Evolutionary conservation across 345 rosid genomes (phyloP).

Genomic region (Moringa oleifera): DNA sequence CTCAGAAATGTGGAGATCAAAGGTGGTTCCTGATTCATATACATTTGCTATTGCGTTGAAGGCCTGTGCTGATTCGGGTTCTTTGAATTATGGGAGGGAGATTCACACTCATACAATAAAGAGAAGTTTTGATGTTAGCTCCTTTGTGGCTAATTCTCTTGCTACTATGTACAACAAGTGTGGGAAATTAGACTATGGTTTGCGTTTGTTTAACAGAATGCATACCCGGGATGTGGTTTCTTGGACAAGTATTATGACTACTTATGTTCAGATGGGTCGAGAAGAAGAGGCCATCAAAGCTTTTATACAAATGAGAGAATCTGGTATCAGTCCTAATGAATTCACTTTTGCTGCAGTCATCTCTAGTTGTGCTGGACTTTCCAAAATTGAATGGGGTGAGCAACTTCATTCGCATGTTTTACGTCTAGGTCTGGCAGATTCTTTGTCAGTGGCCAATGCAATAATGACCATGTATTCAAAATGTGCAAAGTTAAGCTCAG

Average conservation of each 20-base stretch:
- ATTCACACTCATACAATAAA: conserved; percentile 60
- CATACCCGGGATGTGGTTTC: conserved; percentile 60
- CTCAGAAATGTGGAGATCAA: conserved; percentile 54
- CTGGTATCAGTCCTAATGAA: conserved; percentile 56
- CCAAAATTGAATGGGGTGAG: conserved; percentile 65
- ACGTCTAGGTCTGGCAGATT: conserved; percentile 39
- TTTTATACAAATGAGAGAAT: conserved; percentile 50
- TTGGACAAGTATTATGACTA: conserved; percentile 64
- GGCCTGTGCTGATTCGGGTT: conserved; percentile 69
- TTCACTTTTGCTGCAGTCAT: conserved; percentile 65
- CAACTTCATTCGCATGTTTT: conserved; percentile 72
- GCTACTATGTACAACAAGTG: conserved; percentile 72
- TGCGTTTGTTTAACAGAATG: conserved; percentile 57
- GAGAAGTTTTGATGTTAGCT: conserved; percentile 42
- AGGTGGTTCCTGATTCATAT: conserved; percentile 43
- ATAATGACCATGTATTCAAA: conserved; percentile 68
- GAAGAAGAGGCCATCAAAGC: conserved; percentile 53
- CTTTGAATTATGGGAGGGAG: conserved; percentile 59
- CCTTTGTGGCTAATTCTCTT: conserved; percentile 71
- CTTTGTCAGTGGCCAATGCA: conserved; percentile 63
- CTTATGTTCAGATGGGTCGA: conserved; percentile 51
- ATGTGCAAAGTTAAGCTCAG: conserved; percentile 50
- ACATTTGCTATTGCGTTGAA: conserved; percentile 62
- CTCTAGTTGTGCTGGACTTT: conserved; percentile 57
- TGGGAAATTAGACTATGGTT: conserved; percentile 57